Evolutionary conservation across 164 flowering plant genomes (phyloP), one percentile per base, ranked within the genome.

Genomic region (Macadamia integrifolia): DNA sequence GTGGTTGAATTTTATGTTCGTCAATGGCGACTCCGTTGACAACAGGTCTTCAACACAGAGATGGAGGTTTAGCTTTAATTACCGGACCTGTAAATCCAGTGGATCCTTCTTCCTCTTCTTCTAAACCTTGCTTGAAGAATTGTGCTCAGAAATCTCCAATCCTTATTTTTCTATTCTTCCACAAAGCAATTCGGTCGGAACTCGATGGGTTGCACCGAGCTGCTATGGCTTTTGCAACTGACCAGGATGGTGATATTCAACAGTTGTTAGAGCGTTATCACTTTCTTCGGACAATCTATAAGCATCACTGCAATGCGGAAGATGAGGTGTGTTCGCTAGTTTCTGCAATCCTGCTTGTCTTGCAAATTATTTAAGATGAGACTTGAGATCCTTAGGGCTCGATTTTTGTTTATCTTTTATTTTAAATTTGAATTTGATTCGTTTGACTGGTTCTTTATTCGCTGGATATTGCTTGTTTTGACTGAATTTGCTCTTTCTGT

Each of bases 251-350:
- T 1, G 85, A 85, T 53, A 83, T 88, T 53, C 50, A 63, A 48
- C 84, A 84, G 12, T 69, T 91, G 84, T 60, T 80, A 46, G 76
- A 85, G 58, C 81, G 87, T 1, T 87, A 81, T 61, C 87, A 81
- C 69, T 88, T 91, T 61, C 77, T 93, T 35, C 80, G 96, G 10
- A 57, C 79, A 11, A 83, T 93, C 56, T 93, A 93, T 53, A 85
- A 82, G 81, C 92, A 91, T 67, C 98, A 93, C 77, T 87, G 88
- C 78, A 83, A 86, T 81, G 97, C 98, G 6, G 96, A 93, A 74
- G 96, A 93, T 65, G 97, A 90, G 97, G 98, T 90, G 17, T 31
- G 72, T 55, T 42, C 0, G 29, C 30, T 2, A 3, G 48, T 63
- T 44, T 44, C 18, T 30, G 65, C 29, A 13, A 1, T n/a, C 10